These are phyloP conservation scores for Phalaenopsis equestris DNA, from an alignment of 106 monocot species.

Conservation along the genomic window DNA sequence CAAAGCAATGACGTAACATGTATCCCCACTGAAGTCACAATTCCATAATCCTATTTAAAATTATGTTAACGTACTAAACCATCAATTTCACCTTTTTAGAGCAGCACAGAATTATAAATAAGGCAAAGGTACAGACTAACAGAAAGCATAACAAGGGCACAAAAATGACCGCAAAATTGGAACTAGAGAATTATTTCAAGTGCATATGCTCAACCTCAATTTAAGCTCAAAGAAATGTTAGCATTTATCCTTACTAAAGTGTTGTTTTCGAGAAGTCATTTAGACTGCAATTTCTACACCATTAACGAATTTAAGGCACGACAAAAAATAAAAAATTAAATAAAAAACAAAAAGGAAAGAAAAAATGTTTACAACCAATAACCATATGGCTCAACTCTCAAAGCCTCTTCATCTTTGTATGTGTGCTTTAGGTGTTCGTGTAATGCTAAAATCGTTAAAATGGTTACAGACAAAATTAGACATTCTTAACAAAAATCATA, in stretches of 20 bases:
- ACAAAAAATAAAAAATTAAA: too few relatives aligned
- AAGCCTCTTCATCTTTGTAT: too few relatives aligned
- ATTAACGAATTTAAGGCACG: not conserved
- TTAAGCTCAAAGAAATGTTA: not conserved
- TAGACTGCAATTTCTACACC: not conserved
- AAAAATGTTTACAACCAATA: too few relatives aligned
- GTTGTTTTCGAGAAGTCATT: not conserved
- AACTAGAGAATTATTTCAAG: not conserved
- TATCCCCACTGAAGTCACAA: not conserved
- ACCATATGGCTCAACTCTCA: too few relatives aligned
- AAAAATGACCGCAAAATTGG: not conserved
- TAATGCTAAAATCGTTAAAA: too few relatives aligned
- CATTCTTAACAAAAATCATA: too few relatives aligned
- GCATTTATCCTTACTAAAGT: not conserved
- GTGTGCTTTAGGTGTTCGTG: too few relatives aligned
- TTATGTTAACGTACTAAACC: not conserved
- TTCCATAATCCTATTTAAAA: not conserved
- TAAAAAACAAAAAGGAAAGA: too few relatives aligned
- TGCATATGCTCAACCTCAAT: not conserved
- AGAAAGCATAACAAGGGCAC: not conserved
- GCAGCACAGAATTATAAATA: not conserved
- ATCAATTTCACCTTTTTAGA: not conserved
- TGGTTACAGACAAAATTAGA: too few relatives aligned
- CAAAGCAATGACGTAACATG: not conserved
- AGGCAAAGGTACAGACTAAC: not conserved